Percentiles rank a stretch among this genome's conserved stretches.
These are phyloP conservation scores for Westerdykella sp. DNA, from an alignment of 2,329 filamentous ascomycete genomes.

Conservation along the genomic window DNA sequence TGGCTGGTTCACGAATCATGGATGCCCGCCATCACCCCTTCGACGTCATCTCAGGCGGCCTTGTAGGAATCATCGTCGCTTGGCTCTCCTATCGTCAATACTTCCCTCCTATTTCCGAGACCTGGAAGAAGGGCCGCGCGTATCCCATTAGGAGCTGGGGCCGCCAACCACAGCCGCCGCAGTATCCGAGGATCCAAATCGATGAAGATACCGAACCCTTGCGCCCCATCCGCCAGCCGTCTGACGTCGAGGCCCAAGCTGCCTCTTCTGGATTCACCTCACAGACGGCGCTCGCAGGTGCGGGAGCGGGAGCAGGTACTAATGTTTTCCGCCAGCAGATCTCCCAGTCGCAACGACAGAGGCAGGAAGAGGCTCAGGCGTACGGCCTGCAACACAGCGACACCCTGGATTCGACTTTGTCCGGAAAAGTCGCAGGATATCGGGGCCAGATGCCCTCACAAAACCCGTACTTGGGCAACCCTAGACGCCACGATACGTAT, in stretches of 20 bases:
- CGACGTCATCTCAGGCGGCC: conserved; percentile 52
- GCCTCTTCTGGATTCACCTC: conserved; percentile 25
- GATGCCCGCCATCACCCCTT: conserved; percentile 57
- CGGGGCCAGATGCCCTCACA: conserved; percentile 27
- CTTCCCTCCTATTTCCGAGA: conserved; percentile 51
- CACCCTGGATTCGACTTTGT: conserved; percentile 17
- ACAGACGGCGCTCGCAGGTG: conserved; percentile 14
- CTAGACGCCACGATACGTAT: conserved; percentile 30
- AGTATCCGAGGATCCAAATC: conserved; percentile 14
- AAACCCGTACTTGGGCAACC: conserved; percentile 27
- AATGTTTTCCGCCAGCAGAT: conserved; percentile 39
- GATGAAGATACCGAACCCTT: conserved; percentile 31
- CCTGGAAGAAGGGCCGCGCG: conserved; percentile 54
- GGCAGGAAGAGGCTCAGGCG: conserved; percentile 22
- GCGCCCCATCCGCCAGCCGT: conserved; percentile 19
- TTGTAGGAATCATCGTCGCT: conserved; percentile 49
- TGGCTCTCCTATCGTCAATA: conserved; percentile 54
- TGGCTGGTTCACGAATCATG: conserved; percentile 55
- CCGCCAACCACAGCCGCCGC: conserved; percentile 36
- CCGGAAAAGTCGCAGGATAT: conserved; percentile 28
- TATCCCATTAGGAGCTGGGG: conserved; percentile 55
- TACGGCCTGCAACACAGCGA: conserved; percentile 25
- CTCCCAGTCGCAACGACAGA: conserved; percentile 30
- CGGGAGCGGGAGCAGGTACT: conserved; percentile 10
- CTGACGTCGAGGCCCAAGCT: conserved; percentile 29